Evolutionary conservation across 352 stramenopile species (phyloP).

Genomic region (Globisporangium paddicum): DNA sequence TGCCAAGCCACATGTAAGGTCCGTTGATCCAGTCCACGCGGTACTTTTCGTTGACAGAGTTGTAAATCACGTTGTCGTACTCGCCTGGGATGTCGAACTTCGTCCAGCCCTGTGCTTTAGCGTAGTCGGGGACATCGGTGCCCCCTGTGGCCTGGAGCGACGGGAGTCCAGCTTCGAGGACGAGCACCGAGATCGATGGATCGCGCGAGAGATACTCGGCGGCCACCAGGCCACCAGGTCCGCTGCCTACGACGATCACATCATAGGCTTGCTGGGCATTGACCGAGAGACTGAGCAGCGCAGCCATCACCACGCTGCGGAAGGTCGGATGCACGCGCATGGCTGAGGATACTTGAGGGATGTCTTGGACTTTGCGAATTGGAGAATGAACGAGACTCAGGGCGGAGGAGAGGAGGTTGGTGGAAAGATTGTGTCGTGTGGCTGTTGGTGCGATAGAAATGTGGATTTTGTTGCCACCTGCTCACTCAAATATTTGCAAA

Average conservation of each 20-base stretch:
- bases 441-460: too few relatives aligned
- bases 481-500: too few relatives aligned
- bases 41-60: slow-evolving; percentile 30
- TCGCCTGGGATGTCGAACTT: slow-evolving; percentile 69
- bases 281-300: not conserved
- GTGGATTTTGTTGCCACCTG: too few relatives aligned
- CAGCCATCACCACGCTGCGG: not conserved
- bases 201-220: slow-evolving; percentile 24
- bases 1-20: slow-evolving; percentile 50
- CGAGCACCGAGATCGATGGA: slow-evolving; percentile 17
- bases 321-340: not conserved
- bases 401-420: too few relatives aligned
- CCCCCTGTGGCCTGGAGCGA: slow-evolving; percentile 44
- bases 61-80: slow-evolving; percentile 44
- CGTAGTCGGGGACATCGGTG: slow-evolving; percentile 40
- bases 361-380: too few relatives aligned
- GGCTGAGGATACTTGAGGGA: too few relatives aligned
- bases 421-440: too few relatives aligned
- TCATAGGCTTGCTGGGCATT: slow-evolving; percentile 14
- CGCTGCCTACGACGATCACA: slow-evolving; percentile 28
- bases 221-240: slow-evolving; percentile 23
- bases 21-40: slow-evolving; percentile 32
- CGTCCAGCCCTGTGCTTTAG: slow-evolving; percentile 29
- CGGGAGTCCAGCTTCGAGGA: slow-evolving; percentile 23
- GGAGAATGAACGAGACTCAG: too few relatives aligned